Evolutionary conservation across 352 stramenopile species (phyloP).

Genomic region (Peronosclerospora sorghi): DNA sequence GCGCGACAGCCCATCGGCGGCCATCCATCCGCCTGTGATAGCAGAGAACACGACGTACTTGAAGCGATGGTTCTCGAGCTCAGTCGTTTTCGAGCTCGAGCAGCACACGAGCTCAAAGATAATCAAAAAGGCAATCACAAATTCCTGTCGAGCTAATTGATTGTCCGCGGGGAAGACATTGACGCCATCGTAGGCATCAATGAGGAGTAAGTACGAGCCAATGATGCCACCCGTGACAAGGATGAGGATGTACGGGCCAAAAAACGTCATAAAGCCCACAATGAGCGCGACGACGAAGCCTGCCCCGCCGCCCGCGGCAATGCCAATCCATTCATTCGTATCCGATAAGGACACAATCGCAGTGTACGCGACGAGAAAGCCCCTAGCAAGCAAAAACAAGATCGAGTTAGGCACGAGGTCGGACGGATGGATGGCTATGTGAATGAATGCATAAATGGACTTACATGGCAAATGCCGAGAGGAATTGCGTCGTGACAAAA

Average conservation of each 20-base stretch:
- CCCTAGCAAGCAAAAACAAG: constrained; percentile 17
- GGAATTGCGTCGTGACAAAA: constrained; percentile 71
- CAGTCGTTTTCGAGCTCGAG: constrained; percentile 63
- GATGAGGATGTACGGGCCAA: constrained; percentile 63
- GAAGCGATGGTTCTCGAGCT: constrained; percentile 84
- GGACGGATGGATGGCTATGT: too few species aligned
- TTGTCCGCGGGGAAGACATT: constrained; percentile 63
- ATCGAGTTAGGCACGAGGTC: constrained; percentile 6
- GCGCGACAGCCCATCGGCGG: constrained; percentile 60
- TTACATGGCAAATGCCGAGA: constrained; percentile 79
- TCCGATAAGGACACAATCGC: constrained; percentile 43
- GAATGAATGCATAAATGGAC: too few species aligned
- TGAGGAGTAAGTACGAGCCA: constrained; percentile 61
- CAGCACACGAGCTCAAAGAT: constrained; percentile 80
- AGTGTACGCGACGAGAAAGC: constrained; percentile 58
- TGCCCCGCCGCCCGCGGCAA: constrained; percentile 48
- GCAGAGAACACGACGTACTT: constrained; percentile 81
- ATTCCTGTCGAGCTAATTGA: constrained; percentile 74
- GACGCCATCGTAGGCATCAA: constrained; percentile 60
- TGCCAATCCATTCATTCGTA: constrained; percentile 71
- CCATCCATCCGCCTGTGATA: constrained; percentile 65
- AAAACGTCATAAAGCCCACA: constrained; percentile 61
- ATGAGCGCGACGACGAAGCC: constrained; percentile 53
- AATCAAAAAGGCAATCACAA: constrained; percentile 80
- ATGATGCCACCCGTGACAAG: constrained; percentile 56